A percentile compares a stretch with the other conserved stretches of the same genome.
Conservation (phyloP, 805 yeast genomes). For the Teunomyces atbi region DNA sequence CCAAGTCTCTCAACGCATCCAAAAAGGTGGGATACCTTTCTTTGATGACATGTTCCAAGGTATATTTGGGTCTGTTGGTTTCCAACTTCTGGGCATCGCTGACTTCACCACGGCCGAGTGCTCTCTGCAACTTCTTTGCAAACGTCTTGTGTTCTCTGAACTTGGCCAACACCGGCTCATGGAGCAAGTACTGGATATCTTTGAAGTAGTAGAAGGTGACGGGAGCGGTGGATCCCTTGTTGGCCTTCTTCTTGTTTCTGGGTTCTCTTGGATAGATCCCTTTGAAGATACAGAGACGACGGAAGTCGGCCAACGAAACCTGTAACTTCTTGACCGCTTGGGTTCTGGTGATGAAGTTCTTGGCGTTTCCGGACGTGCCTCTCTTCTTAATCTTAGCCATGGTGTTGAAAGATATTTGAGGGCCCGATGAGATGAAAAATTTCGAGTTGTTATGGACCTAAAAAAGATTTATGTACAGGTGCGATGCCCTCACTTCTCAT, state of each 20-base stretch:
- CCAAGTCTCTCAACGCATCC: conserved; percentile 90
- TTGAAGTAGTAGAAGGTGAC: conserved; percentile 90
- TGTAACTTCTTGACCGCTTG: conserved; percentile 92
- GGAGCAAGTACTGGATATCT: conserved; percentile 92
- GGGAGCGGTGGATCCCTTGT: conserved; percentile 96
- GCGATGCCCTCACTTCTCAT: no score
- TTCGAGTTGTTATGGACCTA: neutral
- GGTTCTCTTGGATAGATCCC: conserved; percentile 98
- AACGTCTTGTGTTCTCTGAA: conserved; percentile 96
- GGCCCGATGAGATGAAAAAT: conserved; percentile 10
- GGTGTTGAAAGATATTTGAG: no score
- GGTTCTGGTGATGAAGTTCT: conserved; percentile 88
- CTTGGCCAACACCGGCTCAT: conserved; percentile 88
- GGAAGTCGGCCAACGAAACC: conserved; percentile 92
- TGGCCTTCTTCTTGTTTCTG: conserved; percentile 91
- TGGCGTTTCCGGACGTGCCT: conserved; percentile 85
- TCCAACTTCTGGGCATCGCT: conserved; percentile 85
- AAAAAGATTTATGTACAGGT: neutral
- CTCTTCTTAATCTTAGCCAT: conserved; percentile 77
- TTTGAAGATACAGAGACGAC: conserved; percentile 95
- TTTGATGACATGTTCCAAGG: conserved; percentile 84
- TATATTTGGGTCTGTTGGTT: conserved; percentile 75
- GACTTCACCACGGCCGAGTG: conserved; percentile 89
- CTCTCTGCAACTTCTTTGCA: conserved; percentile 84
- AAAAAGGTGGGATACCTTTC: conserved; percentile 93